Base-by-base conservation (phyloP, 495 filamentous ascomycete species). In the Penicillium riverlandense region DNA sequence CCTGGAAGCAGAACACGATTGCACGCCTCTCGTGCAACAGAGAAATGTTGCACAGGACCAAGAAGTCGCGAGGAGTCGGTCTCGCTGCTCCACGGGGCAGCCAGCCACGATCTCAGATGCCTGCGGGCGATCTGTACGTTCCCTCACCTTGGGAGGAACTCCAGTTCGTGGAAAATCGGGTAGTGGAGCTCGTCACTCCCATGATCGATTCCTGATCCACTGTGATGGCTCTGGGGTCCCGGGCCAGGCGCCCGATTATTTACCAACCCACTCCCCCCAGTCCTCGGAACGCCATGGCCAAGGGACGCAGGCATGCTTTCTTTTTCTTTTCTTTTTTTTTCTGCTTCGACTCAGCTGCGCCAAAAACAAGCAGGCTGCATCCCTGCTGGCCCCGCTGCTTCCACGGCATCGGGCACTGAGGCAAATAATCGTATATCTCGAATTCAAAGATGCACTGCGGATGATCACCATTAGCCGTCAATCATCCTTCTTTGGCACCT, bases 401-500 rank as follows among this genome's bases (percentile, higher is more conserved):
- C 38, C 38, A 40, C 33, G 38, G 29, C 44, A 46, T 45, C 35
- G 16, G 37, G 42, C 27, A 33, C 42, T 44, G 42, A 22, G 6
- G 22, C 22, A 22, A 22, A 22, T 22, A 22, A 22, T 22, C 22
- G 13, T 47, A 47, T 47, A 48, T 48, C 45, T 48, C 41, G 45
- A 48, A 22, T 22, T 48, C 45, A 35, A 35, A 35, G 44, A 46
- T 37, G 28, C 45, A 29, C 46, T 32, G 40, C 41, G 45, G 53
- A 43, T 55, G 49, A 53, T 55, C 43, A 48, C 41, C 52, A 47
- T 48, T 58, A 55, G 48, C 53, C 40, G 44, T 46, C 43, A 50
- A 50, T 54, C 51, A 43, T 50, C 35, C 34, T 37, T 42, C 41
- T 10, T 13, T 40, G 12, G 14, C 44, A 37, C 41, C 45, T 51